A percentile compares a stretch with the other conserved stretches of the same genome.
phyloP scores from a whole-genome alignment of 768 basidiomycete species.

The Lyophyllum atratum region DNA sequence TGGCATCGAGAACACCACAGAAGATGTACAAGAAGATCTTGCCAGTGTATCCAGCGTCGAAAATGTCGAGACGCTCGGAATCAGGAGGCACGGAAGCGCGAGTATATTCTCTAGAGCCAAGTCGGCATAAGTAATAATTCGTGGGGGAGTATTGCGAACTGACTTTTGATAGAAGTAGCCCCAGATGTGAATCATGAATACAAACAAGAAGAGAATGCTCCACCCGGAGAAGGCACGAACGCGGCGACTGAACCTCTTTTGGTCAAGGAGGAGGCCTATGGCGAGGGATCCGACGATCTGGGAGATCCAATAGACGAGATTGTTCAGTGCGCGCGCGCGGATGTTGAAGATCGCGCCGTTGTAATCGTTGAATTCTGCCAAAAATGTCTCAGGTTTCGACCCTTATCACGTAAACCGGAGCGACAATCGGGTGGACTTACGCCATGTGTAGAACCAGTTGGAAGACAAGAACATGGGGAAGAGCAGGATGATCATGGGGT shows the following conservation, averaged over 20 bases:
- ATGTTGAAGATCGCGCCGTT: slow-evolving; percentile 81
- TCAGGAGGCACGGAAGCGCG: slow-evolving; percentile 42
- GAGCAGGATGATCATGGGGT: slow-evolving; percentile 71
- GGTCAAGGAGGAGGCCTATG: slow-evolving; percentile 72
- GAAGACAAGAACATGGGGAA: slow-evolving; percentile 88
- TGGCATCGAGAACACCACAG: slow-evolving; percentile 75
- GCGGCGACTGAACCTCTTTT: slow-evolving; percentile 54
- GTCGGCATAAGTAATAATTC: background rate
- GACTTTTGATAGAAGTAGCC: slow-evolving; percentile 76
- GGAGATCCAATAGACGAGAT: slow-evolving; percentile 76
- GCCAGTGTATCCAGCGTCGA: slow-evolving; percentile 54
- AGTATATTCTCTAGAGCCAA: slow-evolving; percentile 51
- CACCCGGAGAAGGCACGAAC: slow-evolving; percentile 73
- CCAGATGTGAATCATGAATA: slow-evolving; percentile 75
- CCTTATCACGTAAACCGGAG: no score
- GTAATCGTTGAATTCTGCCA: slow-evolving; percentile 74
- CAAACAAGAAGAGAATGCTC: slow-evolving; percentile 59
- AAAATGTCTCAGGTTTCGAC: background rate
- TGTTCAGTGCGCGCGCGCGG: slow-evolving; percentile 75
- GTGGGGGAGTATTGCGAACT: slow-evolving; percentile 17
- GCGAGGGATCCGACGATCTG: slow-evolving; percentile 76
- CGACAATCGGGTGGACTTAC: slow-evolving; percentile 40
- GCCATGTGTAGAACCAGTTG: slow-evolving; percentile 89
- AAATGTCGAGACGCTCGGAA: slow-evolving; percentile 57
- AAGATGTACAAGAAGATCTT: slow-evolving; percentile 68